A percentile compares a stretch with the other conserved stretches of the same genome.
Conservation (phyloP, 305 asterid genomes). For the Ilex paraguariensis region DNA sequence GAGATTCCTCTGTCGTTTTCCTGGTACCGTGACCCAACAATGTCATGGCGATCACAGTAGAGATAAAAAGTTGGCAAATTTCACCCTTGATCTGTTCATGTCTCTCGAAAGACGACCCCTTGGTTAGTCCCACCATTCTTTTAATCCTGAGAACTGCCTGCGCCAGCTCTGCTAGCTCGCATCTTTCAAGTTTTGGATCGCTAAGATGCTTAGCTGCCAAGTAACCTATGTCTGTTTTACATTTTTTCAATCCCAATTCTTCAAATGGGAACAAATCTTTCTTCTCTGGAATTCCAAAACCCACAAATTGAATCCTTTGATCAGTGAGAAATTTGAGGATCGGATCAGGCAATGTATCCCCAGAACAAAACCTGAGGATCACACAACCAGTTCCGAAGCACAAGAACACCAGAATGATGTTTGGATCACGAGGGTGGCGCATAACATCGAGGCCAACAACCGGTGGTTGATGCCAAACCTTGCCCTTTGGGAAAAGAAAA, state of each 20-base stretch:
- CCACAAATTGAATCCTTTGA: constrained; percentile 62
- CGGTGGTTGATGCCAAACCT: constrained; percentile 58
- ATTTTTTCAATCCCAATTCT: constrained; percentile 42
- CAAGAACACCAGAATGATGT: constrained; percentile 38
- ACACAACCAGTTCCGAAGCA: constrained; percentile 77
- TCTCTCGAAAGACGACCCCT: constrained; percentile 62
- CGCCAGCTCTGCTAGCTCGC: constrained; percentile 50
- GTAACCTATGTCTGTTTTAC: constrained; percentile 49
- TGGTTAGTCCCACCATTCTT: constrained; percentile 61
- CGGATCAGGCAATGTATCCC: constrained; percentile 49
- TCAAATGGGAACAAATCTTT: constrained; percentile 59
- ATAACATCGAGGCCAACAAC: constrained; percentile 81
- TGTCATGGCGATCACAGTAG: constrained; percentile 62
- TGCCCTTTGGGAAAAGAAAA: constrained; percentile 72
- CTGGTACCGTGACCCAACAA: constrained; percentile 31
- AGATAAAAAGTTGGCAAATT: constrained; percentile 75
- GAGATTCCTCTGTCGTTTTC: constrained; percentile 21
- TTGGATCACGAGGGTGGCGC: constrained; percentile 78
- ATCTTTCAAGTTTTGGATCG: constrained; percentile 41
- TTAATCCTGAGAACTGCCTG: constrained; percentile 58
- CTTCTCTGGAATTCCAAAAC: constrained; percentile 72
- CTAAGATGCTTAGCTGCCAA: constrained; percentile 50
- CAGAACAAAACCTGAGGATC: constrained; percentile 51
- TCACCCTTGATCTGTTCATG: constrained; percentile 77
- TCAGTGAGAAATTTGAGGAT: constrained; percentile 57